A percentile compares a stretch with the other conserved stretches of the same genome.
Conservation (phyloP, 495 filamentous ascomycete genomes). For the Gamarada debralockiae region DNA sequence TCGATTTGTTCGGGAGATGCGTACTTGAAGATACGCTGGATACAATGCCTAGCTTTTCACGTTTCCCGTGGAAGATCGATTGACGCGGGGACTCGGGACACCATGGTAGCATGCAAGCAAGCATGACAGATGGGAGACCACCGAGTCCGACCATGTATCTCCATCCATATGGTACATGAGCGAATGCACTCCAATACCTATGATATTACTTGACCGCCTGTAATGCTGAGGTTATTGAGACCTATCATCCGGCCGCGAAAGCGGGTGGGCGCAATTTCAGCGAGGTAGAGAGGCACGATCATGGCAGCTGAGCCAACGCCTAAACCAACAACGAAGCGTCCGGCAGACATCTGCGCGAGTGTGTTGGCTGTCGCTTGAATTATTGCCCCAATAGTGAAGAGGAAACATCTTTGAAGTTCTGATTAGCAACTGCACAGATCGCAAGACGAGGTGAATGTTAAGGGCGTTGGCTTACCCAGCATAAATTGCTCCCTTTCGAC, state of each 20-base stretch:
- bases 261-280: constrained; percentile 41
- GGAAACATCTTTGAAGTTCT: no score
- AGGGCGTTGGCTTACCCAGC: constrained; percentile 39
- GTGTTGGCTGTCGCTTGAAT: constrained; percentile 40
- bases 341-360: constrained; percentile 38
- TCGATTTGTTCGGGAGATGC: constrained; percentile 32
- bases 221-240: constrained; percentile 51
- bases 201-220: constrained; percentile 45
- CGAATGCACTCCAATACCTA: constrained; percentile 48
- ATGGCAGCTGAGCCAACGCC: constrained; percentile 50
- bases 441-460: no score
- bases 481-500: constrained; percentile 43
- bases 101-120: constrained; percentile 34
- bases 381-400: constrained; percentile 42
- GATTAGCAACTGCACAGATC: no score
- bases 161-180: constrained; percentile 42
- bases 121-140: constrained; percentile 40
- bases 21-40: constrained; percentile 34
- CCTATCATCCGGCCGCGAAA: constrained; percentile 50
- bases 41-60: constrained; percentile 34
- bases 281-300: constrained; percentile 39
- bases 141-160: constrained; percentile 46
- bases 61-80: constrained; percentile 37
- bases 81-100: constrained; percentile 52
- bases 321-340: constrained; percentile 12